A percentile compares a stretch with the other conserved stretches of the same genome.
These are phyloP conservation scores for Nephelium lappaceum DNA, from an alignment of 345 rosid genomes.

Conservation along the genomic window DNA sequence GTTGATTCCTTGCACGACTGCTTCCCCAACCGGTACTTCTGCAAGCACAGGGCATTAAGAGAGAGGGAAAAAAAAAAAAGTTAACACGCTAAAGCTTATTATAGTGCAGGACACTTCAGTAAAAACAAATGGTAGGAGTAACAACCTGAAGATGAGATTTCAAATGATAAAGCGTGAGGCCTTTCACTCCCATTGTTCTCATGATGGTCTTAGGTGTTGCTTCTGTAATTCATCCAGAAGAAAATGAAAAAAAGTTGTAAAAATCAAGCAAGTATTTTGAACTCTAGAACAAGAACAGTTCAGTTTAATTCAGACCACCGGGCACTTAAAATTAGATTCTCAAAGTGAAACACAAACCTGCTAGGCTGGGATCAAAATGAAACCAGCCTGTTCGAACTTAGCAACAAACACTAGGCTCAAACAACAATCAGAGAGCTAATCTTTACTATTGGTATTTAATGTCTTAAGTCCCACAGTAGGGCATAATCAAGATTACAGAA, in stretches of 20 bases:
- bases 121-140: slow-evolving; percentile 6
- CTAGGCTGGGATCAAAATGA: background rate
- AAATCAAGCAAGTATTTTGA: background rate
- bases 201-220: slow-evolving; percentile 92
- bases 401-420: background rate
- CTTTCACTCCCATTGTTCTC: slow-evolving; percentile 95
- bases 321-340: background rate
- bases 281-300: slow-evolving; percentile 1
- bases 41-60: slow-evolving; percentile 21
- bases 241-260: background rate
- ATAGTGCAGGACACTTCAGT: background rate
- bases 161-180: slow-evolving; percentile 90
- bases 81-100: slow-evolving; percentile 1
- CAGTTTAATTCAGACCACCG: background rate
- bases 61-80: background rate
- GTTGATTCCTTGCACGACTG: slow-evolving; percentile 79
- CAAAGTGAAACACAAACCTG: background rate
- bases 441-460: background rate
- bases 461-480: background rate
- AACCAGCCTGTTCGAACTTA: background rate
- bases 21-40: slow-evolving; percentile 92
- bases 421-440: background rate
- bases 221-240: slow-evolving; percentile 46
- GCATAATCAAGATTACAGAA: background rate
- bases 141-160: slow-evolving; percentile 94